phyloP scores from a whole-genome alignment of 2,329 filamentous ascomycete genomes.

The Aquanectria penicillioides region DNA sequence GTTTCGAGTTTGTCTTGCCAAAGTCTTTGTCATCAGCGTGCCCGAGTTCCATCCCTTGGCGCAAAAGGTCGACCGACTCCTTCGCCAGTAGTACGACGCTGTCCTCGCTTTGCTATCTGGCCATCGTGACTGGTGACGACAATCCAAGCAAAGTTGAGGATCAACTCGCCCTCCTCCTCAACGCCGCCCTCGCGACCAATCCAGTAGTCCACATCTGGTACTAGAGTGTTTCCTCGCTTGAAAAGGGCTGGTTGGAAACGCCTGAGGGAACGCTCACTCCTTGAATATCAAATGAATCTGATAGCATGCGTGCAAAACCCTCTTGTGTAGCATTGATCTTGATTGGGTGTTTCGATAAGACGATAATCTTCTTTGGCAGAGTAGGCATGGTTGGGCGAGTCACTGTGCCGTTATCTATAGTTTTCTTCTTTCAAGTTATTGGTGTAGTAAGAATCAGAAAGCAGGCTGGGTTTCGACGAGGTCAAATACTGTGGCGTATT shows the following conservation, averaged over 20 bases:
- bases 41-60: slow-evolving; percentile 52
- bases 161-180: slow-evolving; percentile 39
- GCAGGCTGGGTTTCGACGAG: no score
- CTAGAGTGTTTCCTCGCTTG: slow-evolving; percentile 49
- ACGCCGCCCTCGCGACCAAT: slow-evolving; percentile 55
- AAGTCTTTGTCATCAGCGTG: slow-evolving; percentile 52
- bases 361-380: slow-evolving; percentile 33
- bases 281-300: slow-evolving; percentile 38
- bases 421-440: no score
- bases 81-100: slow-evolving; percentile 50
- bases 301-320: slow-evolving; percentile 50
- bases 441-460: no score
- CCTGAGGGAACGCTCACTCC: slow-evolving; percentile 49
- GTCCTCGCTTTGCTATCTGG: slow-evolving; percentile 50
- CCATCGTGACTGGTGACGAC: slow-evolving; percentile 44
- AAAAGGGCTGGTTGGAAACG: slow-evolving; percentile 52
- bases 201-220: slow-evolving; percentile 50
- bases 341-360: slow-evolving; percentile 37
- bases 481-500: no score
- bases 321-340: slow-evolving; percentile 50
- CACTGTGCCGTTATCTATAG: no score
- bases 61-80: slow-evolving; percentile 48
- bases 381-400: background rate
- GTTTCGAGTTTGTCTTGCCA: slow-evolving; percentile 50
- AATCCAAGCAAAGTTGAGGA: slow-evolving; percentile 54